Percentiles rank a stretch among this genome's conserved stretches.
Conservation (phyloP, 2,329 filamentous ascomycete genomes). For the Xylariaceae sp. region DNA sequence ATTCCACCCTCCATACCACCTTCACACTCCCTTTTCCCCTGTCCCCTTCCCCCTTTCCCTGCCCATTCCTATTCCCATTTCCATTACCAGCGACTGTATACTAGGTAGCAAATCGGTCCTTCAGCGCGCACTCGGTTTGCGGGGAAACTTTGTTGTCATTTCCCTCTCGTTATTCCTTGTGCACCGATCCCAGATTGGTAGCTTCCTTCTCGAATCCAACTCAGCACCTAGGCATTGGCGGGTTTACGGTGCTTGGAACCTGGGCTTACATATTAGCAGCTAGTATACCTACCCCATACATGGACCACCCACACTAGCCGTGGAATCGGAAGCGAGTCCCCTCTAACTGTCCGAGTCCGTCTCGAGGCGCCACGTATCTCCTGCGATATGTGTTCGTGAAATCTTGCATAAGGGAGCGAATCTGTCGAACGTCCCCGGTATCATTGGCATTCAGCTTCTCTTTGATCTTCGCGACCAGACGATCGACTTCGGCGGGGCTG, state of each 20-base stretch:
- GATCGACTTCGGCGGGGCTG: constrained; percentile 70
- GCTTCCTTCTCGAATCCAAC: constrained; percentile 1
- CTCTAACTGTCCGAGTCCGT: constrained; percentile 82
- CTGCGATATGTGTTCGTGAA: constrained; percentile 93
- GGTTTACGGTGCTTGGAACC: background rate
- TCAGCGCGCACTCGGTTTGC: background rate
- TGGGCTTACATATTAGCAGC: background rate
- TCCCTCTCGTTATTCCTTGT: background rate
- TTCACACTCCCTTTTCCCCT: background rate
- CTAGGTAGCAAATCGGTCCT: background rate
- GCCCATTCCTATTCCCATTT: background rate
- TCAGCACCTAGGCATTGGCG: background rate
- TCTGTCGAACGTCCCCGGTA: constrained; percentile 60
- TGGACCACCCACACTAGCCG: constrained; percentile 35
- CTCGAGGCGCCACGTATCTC: constrained; percentile 89
- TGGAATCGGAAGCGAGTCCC: constrained; percentile 80
- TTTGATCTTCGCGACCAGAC: constrained; percentile 73
- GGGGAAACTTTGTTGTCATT: background rate
- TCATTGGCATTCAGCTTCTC: constrained; percentile 67
- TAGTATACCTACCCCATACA: background rate
- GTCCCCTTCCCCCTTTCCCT: no score
- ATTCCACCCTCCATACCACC: constrained; percentile 3
- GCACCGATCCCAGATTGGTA: background rate
- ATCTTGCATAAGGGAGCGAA: constrained; percentile 82
- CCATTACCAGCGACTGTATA: constrained; percentile 4